phyloP scores from a whole-genome alignment of 2,329 filamentous ascomycete genomes.

The Diaporthe ilicicola region DNA sequence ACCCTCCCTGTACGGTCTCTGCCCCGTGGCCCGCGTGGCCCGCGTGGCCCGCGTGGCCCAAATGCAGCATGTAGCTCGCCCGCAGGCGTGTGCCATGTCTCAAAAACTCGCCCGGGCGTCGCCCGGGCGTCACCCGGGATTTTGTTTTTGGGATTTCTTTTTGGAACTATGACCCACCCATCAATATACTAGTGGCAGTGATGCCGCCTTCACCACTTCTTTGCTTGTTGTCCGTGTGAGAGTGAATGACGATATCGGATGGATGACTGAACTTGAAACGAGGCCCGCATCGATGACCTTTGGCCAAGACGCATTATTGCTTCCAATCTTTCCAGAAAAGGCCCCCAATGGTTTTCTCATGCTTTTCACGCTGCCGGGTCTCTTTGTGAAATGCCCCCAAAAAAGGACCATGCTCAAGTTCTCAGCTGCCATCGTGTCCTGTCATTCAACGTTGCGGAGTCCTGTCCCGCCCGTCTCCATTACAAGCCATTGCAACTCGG shows the following conservation, averaged over 20 bases:
- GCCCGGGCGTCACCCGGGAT: slow-evolving; percentile 1
- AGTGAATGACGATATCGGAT: background rate
- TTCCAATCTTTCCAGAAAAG: slow-evolving; percentile 2
- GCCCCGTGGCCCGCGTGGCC: slow-evolving; percentile 13
- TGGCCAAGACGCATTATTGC: slow-evolving; percentile 7
- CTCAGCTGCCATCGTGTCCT: background rate
- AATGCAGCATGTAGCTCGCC: slow-evolving; percentile 1
- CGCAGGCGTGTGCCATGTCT: slow-evolving; percentile 17
- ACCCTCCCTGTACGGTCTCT: background rate
- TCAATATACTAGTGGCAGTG: background rate
- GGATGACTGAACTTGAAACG: slow-evolving; percentile 5
- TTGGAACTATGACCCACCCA: background rate
- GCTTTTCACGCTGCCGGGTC: background rate
- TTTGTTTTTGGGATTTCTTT: background rate
- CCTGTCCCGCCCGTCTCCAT: background rate
- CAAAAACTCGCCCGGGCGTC: slow-evolving; percentile 1
- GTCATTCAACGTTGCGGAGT: background rate
- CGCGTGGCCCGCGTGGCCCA: slow-evolving; percentile 14
- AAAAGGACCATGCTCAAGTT: background rate
- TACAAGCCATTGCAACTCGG: background rate
- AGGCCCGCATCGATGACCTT: slow-evolving; percentile 1
- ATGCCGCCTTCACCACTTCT: background rate
- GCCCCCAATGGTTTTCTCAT: background rate
- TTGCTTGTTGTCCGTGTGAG: background rate
- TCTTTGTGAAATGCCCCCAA: background rate